Evolutionary conservation across 495 filamentous ascomycete genomes (phyloP), one percentile per base, ranked within the genome.

Genomic region (Neurospora sp.): DNA sequence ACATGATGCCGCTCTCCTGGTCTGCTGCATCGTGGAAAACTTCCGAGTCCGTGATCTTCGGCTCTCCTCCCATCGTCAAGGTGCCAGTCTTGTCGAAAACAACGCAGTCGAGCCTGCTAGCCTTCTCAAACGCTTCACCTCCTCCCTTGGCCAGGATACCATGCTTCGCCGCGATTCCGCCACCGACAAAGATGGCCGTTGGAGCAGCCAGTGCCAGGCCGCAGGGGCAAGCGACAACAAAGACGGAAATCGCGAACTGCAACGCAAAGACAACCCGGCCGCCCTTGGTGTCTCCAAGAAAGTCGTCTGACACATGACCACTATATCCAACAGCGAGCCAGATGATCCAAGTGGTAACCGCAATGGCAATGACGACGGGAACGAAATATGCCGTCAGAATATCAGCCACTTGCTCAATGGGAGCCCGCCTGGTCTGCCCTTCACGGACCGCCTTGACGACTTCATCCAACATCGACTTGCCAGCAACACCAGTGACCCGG

Each of bases 71-170:
- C 76, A 92, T 84, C 0, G 95, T 98, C 69, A 98, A 83, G 2
- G 95, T 98, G 0, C 95, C 95, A 0, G 95, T 98, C 84, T 98
- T 98, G 84, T 98, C 95, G 77, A 98, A 98, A 17, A 98, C 93
- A 28, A 98, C 89, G 71, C 90, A 91, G 79, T 96, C 92, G 8
- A 98, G 86, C 5, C 86, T 86, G 75, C 93, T 96, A 13, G 96
- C 94, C 83, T 96, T 94, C 81, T 98, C 93, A 77, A 98, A 98
- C 1, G 96, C 95, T 78, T 97, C 93, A 34, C 95, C 96, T 21
- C 95, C 95, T n/a, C 95, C 95, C 80, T 96, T 95, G 73, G 94
- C 95, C 4, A 98, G 83, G 70, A 98, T 96, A 6, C 96, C 95
- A 77, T 94, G 84, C 75, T 92, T 90, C 4, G 95, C 95, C 17